A percentile compares a stretch with the other conserved stretches of the same genome.
Conservation (phyloP, 345 rosid species). For the Pelargonium nanum region DNA sequence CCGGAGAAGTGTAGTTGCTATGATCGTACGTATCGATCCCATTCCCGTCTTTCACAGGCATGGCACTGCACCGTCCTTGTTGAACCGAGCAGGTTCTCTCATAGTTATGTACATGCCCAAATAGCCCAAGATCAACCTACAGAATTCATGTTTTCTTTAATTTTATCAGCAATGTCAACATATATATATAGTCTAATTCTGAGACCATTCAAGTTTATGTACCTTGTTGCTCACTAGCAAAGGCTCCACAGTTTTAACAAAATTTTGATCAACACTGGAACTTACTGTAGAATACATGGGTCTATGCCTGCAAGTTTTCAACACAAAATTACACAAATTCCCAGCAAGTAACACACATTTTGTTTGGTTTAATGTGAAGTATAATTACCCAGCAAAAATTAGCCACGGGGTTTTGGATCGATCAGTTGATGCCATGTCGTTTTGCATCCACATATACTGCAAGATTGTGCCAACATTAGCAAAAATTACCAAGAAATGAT, state of each 20-base stretch:
- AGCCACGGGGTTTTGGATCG: conserved; percentile 59
- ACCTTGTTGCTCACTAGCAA: conserved; percentile 39
- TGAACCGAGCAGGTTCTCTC: conserved; percentile 57
- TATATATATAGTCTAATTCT: too few species aligned
- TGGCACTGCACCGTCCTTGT: conserved; percentile 28
- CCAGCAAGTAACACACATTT: background rate
- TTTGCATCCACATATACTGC: conserved; percentile 47
- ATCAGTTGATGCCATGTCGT: conserved; percentile 45
- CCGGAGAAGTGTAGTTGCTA: conserved; percentile 45
- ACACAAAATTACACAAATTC: background rate
- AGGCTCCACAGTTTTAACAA: conserved; percentile 32
- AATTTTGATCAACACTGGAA: conserved; percentile 8
- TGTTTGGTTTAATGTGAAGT: background rate
- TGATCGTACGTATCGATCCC: conserved; percentile 46
- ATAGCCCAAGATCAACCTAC: conserved; percentile 52
- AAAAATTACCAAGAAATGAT: background rate
- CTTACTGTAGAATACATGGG: conserved; percentile 42
- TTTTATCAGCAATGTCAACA: background rate
- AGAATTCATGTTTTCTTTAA: too few species aligned
- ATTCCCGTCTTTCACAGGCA: conserved; percentile 37
- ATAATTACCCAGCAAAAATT: conserved; percentile 43
- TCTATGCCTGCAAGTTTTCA: conserved; percentile 41
- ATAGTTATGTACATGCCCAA: conserved; percentile 69
- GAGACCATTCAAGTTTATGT: background rate
- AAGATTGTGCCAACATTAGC: background rate